Percentiles rank a stretch among this genome's conserved stretches.
Evolutionary conservation across 495 filamentous ascomycete species (phyloP).

Genomic region (Lasiosphaeriaceae sp.): DNA sequence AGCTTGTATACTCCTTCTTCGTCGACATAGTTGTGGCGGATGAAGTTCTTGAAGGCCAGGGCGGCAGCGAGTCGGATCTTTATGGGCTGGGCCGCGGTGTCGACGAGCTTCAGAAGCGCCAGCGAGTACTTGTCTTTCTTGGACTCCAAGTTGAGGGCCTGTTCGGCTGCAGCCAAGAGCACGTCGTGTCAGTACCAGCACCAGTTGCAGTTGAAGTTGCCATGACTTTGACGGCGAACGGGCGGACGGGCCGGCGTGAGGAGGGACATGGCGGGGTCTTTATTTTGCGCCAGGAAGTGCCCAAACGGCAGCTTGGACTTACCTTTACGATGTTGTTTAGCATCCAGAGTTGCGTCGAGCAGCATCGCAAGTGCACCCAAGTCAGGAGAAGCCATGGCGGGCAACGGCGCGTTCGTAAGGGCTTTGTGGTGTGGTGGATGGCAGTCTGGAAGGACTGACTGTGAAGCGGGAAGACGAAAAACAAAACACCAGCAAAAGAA

Average conservation of each 20-base stretch:
- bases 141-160: slow-evolving; percentile 68
- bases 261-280: slow-evolving; percentile 8
- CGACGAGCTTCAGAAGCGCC: slow-evolving; percentile 81
- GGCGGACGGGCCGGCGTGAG: neutral
- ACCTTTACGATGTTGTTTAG: slow-evolving; percentile 84
- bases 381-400: slow-evolving; percentile 70
- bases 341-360: slow-evolving; percentile 83
- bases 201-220: no score
- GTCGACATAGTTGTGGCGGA: slow-evolving; percentile 84
- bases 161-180: slow-evolving; percentile 62
- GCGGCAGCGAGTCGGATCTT: slow-evolving; percentile 87
- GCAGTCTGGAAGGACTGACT: slow-evolving; percentile 1
- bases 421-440: neutral
- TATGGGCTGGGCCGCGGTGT: slow-evolving; percentile 58
- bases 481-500: slow-evolving; percentile 15
- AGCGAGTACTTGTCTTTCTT: slow-evolving; percentile 82
- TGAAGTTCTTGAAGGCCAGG: slow-evolving; percentile 97
- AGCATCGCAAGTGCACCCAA: slow-evolving; percentile 70
- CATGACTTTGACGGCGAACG: neutral
- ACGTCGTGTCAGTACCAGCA: neutral
- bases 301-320: slow-evolving; percentile 18
- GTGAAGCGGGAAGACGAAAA: neutral
- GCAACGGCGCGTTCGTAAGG: neutral
- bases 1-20: slow-evolving; percentile 91
- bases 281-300: slow-evolving; percentile 1